These are phyloP conservation scores for Mercurialis annua DNA, from an alignment of 345 rosid genomes.

Conservation along the genomic window DNA sequence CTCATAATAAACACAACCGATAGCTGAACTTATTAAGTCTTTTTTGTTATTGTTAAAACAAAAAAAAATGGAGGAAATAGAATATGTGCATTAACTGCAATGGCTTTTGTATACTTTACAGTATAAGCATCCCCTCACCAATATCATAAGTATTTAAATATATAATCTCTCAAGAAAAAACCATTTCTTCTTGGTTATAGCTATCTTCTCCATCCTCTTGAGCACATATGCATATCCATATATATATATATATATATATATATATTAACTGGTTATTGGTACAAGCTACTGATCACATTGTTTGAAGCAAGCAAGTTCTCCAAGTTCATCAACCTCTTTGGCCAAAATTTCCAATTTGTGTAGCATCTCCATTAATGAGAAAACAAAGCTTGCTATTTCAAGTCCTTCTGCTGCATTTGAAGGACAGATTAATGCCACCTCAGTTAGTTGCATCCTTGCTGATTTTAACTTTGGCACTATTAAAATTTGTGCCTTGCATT, in stretches of 20 bases:
- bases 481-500: slow-evolving; percentile 25
- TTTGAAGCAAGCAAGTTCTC: slow-evolving; percentile 41
- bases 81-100: too few relatives aligned
- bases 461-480: slow-evolving; percentile 46
- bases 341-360: slow-evolving; percentile 52
- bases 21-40: too few relatives aligned
- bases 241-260: background rate
- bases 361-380: slow-evolving; percentile 38
- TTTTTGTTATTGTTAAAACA: too few relatives aligned
- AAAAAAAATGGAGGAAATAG: too few relatives aligned
- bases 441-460: slow-evolving; percentile 36
- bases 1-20: too few relatives aligned
- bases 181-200: background rate
- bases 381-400: slow-evolving; percentile 44
- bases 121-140: too few relatives aligned
- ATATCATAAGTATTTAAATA: too few relatives aligned
- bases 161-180: background rate
- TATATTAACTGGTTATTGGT: background rate
- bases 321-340: slow-evolving; percentile 55
- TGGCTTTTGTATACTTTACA: too few relatives aligned
- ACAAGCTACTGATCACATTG: too few relatives aligned
- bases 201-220: background rate
- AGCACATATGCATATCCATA: background rate
- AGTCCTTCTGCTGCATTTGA: slow-evolving; percentile 33
- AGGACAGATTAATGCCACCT: slow-evolving; percentile 8